These are phyloP conservation scores for Stephanodiscus minutulus DNA, from an alignment of 108 stramenopile genomes.

Conservation along the genomic window DNA sequence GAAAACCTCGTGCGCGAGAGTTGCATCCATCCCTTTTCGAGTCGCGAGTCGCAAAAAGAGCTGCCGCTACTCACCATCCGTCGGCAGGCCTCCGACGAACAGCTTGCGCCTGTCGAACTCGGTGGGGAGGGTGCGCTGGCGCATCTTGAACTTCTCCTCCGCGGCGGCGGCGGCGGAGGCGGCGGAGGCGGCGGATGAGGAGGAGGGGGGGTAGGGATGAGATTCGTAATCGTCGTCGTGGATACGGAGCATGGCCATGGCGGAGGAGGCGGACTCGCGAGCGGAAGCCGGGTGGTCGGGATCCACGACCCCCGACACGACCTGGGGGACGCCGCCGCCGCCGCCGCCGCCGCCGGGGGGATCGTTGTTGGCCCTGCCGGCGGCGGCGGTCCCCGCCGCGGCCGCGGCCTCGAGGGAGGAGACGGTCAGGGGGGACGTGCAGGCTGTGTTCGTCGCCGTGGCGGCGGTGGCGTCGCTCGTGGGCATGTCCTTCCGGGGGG, in stretches of 20 bases:
- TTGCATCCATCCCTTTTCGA: too few relatives aligned
- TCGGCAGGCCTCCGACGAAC: constrained; percentile 73
- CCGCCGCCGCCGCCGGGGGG: not conserved
- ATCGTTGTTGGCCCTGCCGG: not conserved
- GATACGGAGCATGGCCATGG: too few relatives aligned
- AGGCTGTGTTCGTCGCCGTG: not conserved
- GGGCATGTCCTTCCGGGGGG: not conserved
- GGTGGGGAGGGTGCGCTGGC: constrained; percentile 17
- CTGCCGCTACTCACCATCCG: constrained; percentile 55
- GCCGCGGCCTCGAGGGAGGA: constrained; percentile 4
- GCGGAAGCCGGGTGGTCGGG: too few relatives aligned
- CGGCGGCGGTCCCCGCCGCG: not conserved
- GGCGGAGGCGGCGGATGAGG: too few relatives aligned
- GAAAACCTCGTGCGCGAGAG: too few relatives aligned
- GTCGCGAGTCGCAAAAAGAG: too few relatives aligned
- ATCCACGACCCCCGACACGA: constrained; percentile 4
- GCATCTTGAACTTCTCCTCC: too few relatives aligned
- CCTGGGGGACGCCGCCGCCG: not conserved
- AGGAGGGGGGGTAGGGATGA: too few relatives aligned
- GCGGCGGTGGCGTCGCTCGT: not conserved
- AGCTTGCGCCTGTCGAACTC: constrained; percentile 63
- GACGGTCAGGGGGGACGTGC: constrained; percentile 1
- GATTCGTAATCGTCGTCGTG: too few relatives aligned
- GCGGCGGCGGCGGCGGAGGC: too few relatives aligned
- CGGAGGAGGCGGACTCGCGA: too few relatives aligned